Base-by-base conservation (phyloP, 2,329 filamentous ascomycete species). In the Ciborinia camelliae region DNA sequence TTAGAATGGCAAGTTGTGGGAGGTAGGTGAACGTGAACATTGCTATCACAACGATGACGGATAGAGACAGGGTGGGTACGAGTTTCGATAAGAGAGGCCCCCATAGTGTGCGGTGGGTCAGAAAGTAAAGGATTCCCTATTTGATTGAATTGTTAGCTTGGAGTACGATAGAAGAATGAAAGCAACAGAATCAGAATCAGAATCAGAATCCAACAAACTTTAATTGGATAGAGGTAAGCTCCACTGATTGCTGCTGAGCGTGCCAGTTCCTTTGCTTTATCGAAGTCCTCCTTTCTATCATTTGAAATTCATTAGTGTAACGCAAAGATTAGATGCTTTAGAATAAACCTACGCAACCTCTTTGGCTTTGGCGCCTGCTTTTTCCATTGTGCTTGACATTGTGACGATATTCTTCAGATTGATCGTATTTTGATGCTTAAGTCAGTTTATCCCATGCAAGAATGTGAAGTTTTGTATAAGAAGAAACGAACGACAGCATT, bases 1-100 rank as follows among this genome's bases (percentile, higher is more conserved):
- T 83, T 52, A 97, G 84, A 18, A 97, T 77, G 0, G 92, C 90
- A 30, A 92, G 84, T 79, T 97, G 94, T 0, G 94, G 94, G 10
- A 88, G 74, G 75, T 97, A 97, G 57, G 92, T 90, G 75, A 97
- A 87, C 71, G 90, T 80, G 78, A 98, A 97, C 91, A 97, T 96
- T 76, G 85, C 81, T 14, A 81, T 81, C 1, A 93, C 88, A 53
- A 97, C 87, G 52, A 85, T 84, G 12, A 88, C 76, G 18, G 90
- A 92, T 2, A 97, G 83, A 1, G 84, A 82, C 59, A 96, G 70
- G 35, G 89, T 92, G 3, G 84, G 83, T 1, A 80, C 75, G 52
- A 88, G 75, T 66, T 81, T 81, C 8, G 81, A 82, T 45, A 82
- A 69, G 51, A 88, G 81, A 1, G 86, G 86, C 71, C 81, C 81